Evolutionary conservation across 306 rosid species (phyloP), one percentile per base, ranked within the genome.

Genomic region (Glycine tomentella): DNA sequence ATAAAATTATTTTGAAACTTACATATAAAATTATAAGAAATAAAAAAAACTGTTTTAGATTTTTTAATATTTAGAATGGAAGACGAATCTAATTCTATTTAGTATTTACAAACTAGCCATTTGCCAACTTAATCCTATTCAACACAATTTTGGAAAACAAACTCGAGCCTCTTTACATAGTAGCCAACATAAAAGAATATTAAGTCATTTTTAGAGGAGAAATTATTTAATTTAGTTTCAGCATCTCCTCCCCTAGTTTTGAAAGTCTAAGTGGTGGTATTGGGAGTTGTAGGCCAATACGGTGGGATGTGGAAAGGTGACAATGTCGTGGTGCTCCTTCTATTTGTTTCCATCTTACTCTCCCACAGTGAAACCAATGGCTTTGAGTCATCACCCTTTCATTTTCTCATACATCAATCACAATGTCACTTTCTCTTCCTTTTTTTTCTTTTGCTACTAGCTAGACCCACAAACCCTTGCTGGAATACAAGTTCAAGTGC

Each of bases 341-440:
- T 7, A 34, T 72, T 52, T 9, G 38, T 38, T 38, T 53, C 38
- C 52, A 15, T 73, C 52, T 55, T 66, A 73, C 66, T 55, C 51
- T 34, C 38, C 3, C 53, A 49, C 46, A 50, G 46, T 63, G 62
- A 46, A 76, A 34, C 20, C 12, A 53, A 16, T 50, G 74, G 81
- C 64, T 9, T 51, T 51, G 13, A 36, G 2, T 34, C 31, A 16
- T 17, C 44, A 25, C 6, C n/a, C 74, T 52, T 38, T 77, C 74
- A 52, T 51, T 65, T 77, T 77, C 81, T 16, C 44, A 50, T 42
- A 15, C 74, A 15, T 65, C 36, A n/a, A 9, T 51, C 38, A 58
- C 46, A 15, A n/a, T 0, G 11, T 25, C 38, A 16, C 40, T 48
- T 76, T 33, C 40, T 40, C 16, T 48, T 8, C 31, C 10, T 46